A percentile compares a stretch with the other conserved stretches of the same genome.
Evolutionary conservation across 2,329 filamentous ascomycete genomes (phyloP).

Genomic region (Fusarium acutatum): DNA sequence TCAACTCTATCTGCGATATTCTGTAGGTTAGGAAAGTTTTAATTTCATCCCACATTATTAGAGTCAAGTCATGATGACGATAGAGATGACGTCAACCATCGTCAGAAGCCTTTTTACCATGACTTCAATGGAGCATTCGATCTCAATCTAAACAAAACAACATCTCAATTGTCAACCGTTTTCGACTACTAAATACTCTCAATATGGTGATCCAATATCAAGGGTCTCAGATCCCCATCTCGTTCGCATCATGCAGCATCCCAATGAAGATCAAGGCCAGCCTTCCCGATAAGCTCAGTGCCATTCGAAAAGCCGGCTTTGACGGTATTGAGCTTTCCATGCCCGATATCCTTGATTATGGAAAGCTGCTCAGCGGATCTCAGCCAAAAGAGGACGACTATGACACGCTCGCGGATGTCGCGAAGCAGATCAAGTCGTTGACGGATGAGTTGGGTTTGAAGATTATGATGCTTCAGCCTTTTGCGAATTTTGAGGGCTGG

Average conservation of each 20-base stretch:
- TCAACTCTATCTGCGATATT: background rate
- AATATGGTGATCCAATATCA: constrained; percentile 15
- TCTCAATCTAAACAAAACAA: background rate
- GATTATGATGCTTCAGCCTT: constrained; percentile 79
- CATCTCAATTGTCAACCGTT: fast-evolving
- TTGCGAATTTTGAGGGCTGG: constrained; percentile 83
- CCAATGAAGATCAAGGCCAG: constrained; percentile 56
- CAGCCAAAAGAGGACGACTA: constrained; percentile 67
- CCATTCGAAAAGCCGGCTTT: constrained; percentile 72
- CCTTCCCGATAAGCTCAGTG: constrained; percentile 67
- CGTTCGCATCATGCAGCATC: constrained; percentile 66
- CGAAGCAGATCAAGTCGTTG: constrained; percentile 61
- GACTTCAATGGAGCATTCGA: background rate
- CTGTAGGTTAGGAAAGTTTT: background rate
- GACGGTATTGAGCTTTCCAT: constrained; percentile 77
- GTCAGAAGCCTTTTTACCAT: background rate
- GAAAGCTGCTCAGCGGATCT: constrained; percentile 57
- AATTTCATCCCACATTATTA: background rate
- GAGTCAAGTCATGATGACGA: background rate
- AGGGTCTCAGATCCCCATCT: constrained; percentile 3
- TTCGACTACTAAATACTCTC: fast-evolving
- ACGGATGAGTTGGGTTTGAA: constrained; percentile 63
- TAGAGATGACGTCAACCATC: constrained; percentile 17
- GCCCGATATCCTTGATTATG: constrained; percentile 74
- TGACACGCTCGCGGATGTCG: constrained; percentile 63